phyloP scores from a whole-genome alignment of 2,329 filamentous ascomycete species.

The Aspergillus unguis region DNA sequence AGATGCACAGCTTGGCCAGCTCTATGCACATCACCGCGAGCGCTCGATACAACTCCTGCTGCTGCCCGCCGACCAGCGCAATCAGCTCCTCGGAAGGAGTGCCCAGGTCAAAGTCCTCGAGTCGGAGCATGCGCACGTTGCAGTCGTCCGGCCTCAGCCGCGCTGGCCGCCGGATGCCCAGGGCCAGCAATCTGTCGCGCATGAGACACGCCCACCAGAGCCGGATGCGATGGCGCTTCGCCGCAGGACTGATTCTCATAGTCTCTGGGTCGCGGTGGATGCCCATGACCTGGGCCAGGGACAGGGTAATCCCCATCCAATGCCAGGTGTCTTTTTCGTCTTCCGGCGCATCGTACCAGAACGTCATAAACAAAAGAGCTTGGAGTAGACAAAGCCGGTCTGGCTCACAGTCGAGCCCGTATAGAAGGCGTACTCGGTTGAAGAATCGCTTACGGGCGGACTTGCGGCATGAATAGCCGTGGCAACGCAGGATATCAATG shows the following conservation, averaged over 20 bases:
- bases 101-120: neutral
- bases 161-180: neutral
- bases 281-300: neutral
- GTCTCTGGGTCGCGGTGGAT: neutral
- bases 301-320: neutral
- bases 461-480: neutral
- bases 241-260: neutral
- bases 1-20: neutral
- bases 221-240: neutral
- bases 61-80: neutral
- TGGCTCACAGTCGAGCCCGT: neutral
- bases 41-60: neutral
- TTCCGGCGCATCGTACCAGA: neutral
- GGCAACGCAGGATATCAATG: neutral
- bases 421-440: neutral
- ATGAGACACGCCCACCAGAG: neutral
- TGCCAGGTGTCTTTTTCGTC: slow-evolving; percentile 3
- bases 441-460: slow-evolving; percentile 1
- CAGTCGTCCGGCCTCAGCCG: neutral
- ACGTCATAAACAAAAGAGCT: slow-evolving; percentile 5
- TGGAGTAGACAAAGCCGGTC: neutral
- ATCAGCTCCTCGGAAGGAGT: neutral
- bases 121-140: neutral
- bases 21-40: neutral
- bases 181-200: neutral